Conservation (phyloP, 202 grass and related monocot genomes). For the Setaria viridis region DNA sequence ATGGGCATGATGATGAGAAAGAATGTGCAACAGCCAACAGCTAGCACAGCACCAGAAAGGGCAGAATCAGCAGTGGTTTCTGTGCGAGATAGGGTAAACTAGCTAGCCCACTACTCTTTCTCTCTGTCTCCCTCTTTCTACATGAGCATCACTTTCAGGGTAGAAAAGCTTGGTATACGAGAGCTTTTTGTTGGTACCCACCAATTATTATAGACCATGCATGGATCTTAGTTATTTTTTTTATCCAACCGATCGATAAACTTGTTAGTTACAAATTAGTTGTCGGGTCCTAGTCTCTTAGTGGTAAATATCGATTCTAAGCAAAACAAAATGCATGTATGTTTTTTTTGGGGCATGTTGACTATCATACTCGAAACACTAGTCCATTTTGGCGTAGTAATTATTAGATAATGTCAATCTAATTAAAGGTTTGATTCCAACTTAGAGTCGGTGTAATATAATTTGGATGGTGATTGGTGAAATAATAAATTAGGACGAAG, state of each 20-base stretch:
- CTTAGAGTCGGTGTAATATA: no score
- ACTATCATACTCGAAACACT: background rate
- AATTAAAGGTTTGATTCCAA: no score
- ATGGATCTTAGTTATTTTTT: background rate
- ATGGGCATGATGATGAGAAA: conserved; percentile 5
- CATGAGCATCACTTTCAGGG: conserved; percentile 14
- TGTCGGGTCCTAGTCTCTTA: background rate
- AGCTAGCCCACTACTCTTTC: background rate
- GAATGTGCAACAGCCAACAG: conserved; percentile 19
- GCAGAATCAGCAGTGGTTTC: conserved; percentile 41
- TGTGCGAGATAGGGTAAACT: conserved; percentile 9
- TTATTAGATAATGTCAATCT: no score
- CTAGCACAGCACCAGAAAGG: conserved; percentile 24
- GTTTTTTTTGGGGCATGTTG: background rate
- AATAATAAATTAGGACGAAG: background rate
- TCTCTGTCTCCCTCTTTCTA: background rate
- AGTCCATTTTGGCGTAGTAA: background rate
- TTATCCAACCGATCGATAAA: background rate
- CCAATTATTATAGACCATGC: background rate
- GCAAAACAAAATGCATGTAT: background rate
- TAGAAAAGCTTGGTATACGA: conserved; percentile 15
- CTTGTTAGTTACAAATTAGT: background rate
- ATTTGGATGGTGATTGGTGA: background rate
- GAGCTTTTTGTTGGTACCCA: conserved; percentile 16
- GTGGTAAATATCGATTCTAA: background rate